phyloP scores from a whole-genome alignment of 805 yeast genomes.

The Scheffersomyces amazonensis region DNA sequence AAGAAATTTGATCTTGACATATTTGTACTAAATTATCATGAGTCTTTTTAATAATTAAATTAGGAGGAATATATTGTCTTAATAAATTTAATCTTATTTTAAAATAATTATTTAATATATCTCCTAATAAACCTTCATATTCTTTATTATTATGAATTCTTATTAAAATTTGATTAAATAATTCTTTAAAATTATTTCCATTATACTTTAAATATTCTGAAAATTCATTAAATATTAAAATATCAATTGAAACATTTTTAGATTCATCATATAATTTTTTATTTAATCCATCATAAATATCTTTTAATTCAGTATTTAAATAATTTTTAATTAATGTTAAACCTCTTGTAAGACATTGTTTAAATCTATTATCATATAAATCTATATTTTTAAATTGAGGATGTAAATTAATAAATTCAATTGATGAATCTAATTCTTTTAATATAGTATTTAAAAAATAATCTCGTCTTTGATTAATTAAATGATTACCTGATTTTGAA shows the following conservation, averaged over 20 bases:
- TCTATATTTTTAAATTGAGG: conserved; percentile 65
- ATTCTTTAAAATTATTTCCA: conserved; percentile 24
- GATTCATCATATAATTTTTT: conserved; percentile 14
- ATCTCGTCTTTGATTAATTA: conserved; percentile 50
- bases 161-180: conserved; percentile 32
- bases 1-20: conserved; percentile 61
- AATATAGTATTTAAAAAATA: conserved; percentile 47
- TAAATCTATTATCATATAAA: conserved; percentile 65
- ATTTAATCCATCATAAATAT: conserved; percentile 18
- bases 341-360: conserved; percentile 81
- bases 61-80: conserved; percentile 31
- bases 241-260: conserved; percentile 48
- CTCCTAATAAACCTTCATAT: conserved; percentile 64
- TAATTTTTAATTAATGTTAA: conserved; percentile 72
- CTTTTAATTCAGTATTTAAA: conserved; percentile 43
- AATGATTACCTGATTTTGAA: conserved; percentile 62
- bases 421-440: conserved; percentile 60
- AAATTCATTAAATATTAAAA: conserved; percentile 66
- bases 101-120: conserved; percentile 64
- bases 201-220: conserved; percentile 16
- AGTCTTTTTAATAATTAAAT: conserved; percentile 22
- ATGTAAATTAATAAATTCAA: conserved; percentile 41
- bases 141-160: conserved; percentile 44
- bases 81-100: conserved; percentile 52
- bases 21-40: conserved; percentile 49